phyloP scores from a whole-genome alignment of 2,329 filamentous ascomycete genomes.

The Passalora sequoiae region DNA sequence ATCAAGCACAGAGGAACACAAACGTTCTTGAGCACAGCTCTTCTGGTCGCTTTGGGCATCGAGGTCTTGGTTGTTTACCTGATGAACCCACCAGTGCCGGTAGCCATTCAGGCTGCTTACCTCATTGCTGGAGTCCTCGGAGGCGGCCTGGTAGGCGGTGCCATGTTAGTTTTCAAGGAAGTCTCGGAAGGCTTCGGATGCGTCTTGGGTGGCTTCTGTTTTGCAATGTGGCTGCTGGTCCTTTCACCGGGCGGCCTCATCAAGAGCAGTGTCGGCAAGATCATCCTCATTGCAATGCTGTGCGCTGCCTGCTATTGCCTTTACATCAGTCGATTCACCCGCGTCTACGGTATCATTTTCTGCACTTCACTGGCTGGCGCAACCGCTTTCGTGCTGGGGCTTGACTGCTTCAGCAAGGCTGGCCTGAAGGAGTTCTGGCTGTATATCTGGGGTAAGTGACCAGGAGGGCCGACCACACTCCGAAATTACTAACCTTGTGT shows the following conservation, averaged over 20 bases:
- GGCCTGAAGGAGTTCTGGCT: constrained; percentile 95
- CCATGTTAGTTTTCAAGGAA: constrained; percentile 74
- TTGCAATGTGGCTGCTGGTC: constrained; percentile 86
- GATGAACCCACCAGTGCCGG: constrained; percentile 69
- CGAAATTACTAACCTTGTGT: constrained; percentile 10
- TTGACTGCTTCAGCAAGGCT: constrained; percentile 86
- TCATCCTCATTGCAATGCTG: constrained; percentile 70
- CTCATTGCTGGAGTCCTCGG: constrained; percentile 72
- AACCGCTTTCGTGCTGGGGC: constrained; percentile 71
- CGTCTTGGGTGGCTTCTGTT: constrained; percentile 76
- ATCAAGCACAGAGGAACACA: constrained; percentile 75
- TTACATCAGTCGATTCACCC: constrained; percentile 73
- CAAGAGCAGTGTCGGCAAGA: constrained; percentile 55
- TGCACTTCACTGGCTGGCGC: constrained; percentile 77
- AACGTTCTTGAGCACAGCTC: constrained; percentile 73
- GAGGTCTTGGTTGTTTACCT: constrained; percentile 82
- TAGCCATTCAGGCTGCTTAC: constrained; percentile 78
- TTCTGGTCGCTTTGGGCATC: constrained; percentile 66
- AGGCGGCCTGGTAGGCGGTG: constrained; percentile 66
- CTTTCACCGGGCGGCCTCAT: constrained; percentile 72
- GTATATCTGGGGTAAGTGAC: constrained; percentile 69
- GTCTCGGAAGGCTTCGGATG: constrained; percentile 81
- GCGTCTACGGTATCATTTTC: constrained; percentile 70
- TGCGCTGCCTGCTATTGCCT: constrained; percentile 63
- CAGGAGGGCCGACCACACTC: constrained; percentile 4